A percentile compares a stretch with the other conserved stretches of the same genome.
Evolutionary conservation across 306 rosid species (phyloP).

Genomic region (Luffa acutangula): DNA sequence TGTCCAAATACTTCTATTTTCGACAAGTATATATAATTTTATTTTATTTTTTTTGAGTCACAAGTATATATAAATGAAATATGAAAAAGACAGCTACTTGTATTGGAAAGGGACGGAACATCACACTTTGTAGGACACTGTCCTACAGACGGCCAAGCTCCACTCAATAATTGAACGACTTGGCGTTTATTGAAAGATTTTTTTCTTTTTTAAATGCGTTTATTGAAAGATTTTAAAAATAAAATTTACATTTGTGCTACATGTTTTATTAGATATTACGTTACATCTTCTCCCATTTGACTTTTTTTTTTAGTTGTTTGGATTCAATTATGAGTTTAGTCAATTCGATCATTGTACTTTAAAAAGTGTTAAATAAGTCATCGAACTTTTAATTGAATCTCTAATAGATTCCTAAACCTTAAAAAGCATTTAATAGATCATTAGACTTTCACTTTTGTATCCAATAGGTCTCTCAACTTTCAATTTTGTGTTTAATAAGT

Average conservation of each 20-base stretch:
- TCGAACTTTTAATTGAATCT: too few species aligned
- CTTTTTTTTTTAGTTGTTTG: background rate
- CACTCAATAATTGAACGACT: background rate
- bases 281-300: background rate
- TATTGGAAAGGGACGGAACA: background rate
- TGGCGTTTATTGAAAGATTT: background rate
- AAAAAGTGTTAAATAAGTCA: too few species aligned
- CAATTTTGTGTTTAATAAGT: too few species aligned
- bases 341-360: too few species aligned
- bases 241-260: background rate
- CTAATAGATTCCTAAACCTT: too few species aligned
- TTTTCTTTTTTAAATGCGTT: background rate
- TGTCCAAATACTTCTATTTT: background rate
- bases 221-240: background rate
- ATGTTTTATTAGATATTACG: background rate
- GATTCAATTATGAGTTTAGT: too few species aligned
- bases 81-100: background rate
- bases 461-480: too few species aligned
- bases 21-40: background rate
- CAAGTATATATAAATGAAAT: background rate
- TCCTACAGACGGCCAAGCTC: background rate
- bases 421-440: too few species aligned
- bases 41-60: too few species aligned
- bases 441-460: too few species aligned
- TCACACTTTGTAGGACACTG: background rate